Base-by-base conservation (phyloP, 352 stramenopile species). In the Aphanomyces invadans region DNA sequence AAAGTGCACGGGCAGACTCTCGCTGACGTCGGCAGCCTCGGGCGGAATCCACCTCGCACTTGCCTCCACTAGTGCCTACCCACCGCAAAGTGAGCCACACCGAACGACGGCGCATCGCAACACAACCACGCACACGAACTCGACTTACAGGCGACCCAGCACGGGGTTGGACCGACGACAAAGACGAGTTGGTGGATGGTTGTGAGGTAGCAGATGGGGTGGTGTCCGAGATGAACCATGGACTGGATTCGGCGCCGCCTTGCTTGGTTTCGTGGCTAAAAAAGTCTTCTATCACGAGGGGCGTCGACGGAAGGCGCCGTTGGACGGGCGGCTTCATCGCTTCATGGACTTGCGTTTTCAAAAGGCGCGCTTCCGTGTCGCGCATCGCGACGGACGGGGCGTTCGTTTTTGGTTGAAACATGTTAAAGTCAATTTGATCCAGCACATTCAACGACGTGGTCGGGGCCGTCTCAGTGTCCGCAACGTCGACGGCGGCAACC, bases 251-350 rank as follows among this genome's bases (percentile, higher is more conserved):
- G 31, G 25, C 10, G 28, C 17, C 23, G 38, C 12, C 39, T 68
- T 71, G 44, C n/a, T n/a, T n/a, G n/a, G n/a, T n/a, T n/a, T 70
- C 59, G n/a, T 52, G 15, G 2, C 75, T 74, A 57, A 92, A 95
- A 49, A 93, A 95, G 29, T 95, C 77, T 65, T 95, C 86, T 31
- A 95, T 95, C 11, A 95, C 76, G 3, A 95, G 73, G 65, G 92
- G 84, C 44, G 89, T 92, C 63, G 92, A 91, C 19, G 81, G 79
- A 59, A 90, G 63, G 21, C 77, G 80, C 26, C n/a, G 17, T 15
- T 57, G 21, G 19, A 57, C 49, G 42, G 59, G 28, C 0, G 76
- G 74, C 39, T 82, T 76, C 17, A 80, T 69, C 10, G 74, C 74
- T 62, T 68, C 62, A 0, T 81, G 71, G 32, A 74, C 68, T 7